phyloP scores from a whole-genome alignment of 2,329 filamentous ascomycete genomes.

The Tolypocladium tundrense region DNA sequence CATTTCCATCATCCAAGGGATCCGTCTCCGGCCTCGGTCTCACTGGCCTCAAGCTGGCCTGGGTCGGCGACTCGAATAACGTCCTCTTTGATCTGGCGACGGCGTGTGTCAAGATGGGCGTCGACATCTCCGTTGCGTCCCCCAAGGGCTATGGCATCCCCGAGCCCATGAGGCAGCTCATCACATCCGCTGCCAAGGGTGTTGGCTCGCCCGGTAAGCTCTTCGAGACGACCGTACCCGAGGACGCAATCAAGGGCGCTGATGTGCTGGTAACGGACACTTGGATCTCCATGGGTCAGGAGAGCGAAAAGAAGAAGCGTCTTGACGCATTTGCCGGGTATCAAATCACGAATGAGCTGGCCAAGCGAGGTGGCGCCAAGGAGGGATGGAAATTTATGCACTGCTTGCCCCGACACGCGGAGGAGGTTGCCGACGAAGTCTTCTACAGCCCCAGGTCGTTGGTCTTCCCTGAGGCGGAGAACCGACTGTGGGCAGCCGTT shows the following conservation, averaged over 20 bases:
- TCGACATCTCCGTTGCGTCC: slow-evolving; percentile 78
- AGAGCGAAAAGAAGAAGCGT: slow-evolving; percentile 68
- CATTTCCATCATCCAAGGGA: slow-evolving; percentile 43
- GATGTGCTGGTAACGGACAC: slow-evolving; percentile 93
- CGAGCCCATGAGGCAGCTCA: slow-evolving; percentile 59
- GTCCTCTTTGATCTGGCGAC: slow-evolving; percentile 91
- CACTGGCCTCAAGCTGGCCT: slow-evolving; percentile 81
- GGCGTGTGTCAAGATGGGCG: slow-evolving; percentile 75
- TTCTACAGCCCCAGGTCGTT: slow-evolving; percentile 81
- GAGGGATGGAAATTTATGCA: slow-evolving; percentile 97
- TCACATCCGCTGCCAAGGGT: slow-evolving; percentile 50
- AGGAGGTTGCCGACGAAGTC: slow-evolving; percentile 90
- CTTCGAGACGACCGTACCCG: slow-evolving; percentile 65
- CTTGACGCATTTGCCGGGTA: slow-evolving; percentile 79
- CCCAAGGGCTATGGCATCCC: slow-evolving; percentile 80
- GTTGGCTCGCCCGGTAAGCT: slow-evolving; percentile 54
- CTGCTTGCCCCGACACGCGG: slow-evolving; percentile 81
- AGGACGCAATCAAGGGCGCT: slow-evolving; percentile 75
- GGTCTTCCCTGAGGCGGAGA: slow-evolving; percentile 91
- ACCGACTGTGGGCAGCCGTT: slow-evolving; percentile 83
- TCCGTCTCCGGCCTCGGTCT: slow-evolving; percentile 48
- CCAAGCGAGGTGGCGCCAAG: slow-evolving; percentile 75
- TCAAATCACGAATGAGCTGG: slow-evolving; percentile 82
- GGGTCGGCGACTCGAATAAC: slow-evolving; percentile 96
- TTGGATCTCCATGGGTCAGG: slow-evolving; percentile 98